Evolutionary conservation across 2,329 filamentous ascomycete species (phyloP).

Genomic region (Alternaria atra): DNA sequence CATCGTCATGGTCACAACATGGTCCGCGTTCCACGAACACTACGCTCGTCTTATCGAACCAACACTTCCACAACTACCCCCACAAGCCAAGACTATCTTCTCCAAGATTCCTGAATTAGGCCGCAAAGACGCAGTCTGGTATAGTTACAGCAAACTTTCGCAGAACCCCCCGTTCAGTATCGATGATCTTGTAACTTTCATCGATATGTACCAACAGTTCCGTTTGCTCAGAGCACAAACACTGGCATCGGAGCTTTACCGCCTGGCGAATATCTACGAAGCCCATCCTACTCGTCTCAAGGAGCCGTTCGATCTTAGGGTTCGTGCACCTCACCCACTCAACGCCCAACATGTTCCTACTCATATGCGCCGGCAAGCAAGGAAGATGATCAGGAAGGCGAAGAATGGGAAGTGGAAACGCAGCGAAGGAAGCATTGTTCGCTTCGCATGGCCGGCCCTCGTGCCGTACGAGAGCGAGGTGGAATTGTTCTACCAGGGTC

Average conservation of each 20-base stretch:
- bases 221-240: conserved; percentile 14
- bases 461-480: conserved; percentile 18
- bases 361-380: background rate
- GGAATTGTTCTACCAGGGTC: conserved; percentile 5
- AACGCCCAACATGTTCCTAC: conserved; percentile 12
- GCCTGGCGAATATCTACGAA: conserved; percentile 16
- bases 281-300: conserved; percentile 15
- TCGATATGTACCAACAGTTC: conserved; percentile 5
- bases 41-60: background rate
- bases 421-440: background rate
- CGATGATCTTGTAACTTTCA: conserved; percentile 2
- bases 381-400: background rate
- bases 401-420: background rate
- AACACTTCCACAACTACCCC: background rate
- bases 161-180: background rate
- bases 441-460: conserved; percentile 16
- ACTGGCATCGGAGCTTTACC: conserved; percentile 7
- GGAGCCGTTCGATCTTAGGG: conserved; percentile 15
- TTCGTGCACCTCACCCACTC: background rate
- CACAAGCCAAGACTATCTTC: background rate
- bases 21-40: background rate
- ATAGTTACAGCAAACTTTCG: background rate
- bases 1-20: background rate
- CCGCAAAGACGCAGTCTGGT: background rate
- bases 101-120: background rate